Base-by-base conservation (phyloP, 805 yeast genomes). In the Kuraishia molischiana region DNA sequence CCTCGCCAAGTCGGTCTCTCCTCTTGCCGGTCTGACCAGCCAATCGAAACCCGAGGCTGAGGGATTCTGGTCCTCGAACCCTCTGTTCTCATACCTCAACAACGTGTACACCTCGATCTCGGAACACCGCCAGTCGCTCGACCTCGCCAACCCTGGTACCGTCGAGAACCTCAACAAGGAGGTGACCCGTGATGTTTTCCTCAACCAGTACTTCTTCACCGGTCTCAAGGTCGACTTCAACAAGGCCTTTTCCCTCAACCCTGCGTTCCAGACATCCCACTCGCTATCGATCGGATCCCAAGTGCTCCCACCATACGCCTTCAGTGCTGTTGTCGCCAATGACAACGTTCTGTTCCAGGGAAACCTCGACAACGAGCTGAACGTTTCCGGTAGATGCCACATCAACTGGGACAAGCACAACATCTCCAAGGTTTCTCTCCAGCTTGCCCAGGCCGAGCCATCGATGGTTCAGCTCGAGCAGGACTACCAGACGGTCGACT, bases 191-290 rank as follows among this genome's bases (percentile, higher is more conserved):
- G 97, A 90, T 57, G 97, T 90, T 24, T 86, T 92, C 58, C 72
- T 87, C 51, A 77, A 74, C 55, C 95, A 87, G 58, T 84, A 85
- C 67, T 79, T 81, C 62, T 90, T 90, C 72, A 81, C 95, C 29
- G 98, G 98, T 42, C 73, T 92, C 54, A 83, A 95, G 59, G 98
- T 97, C 41, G 98, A 92, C 62, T 74, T 92, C 52, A 84, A 85
- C 67, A 90, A 90, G 72, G 85, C 89, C 11, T 86, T 92, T 56
- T 66, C 83, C 46, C 73, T 89, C 72, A 79, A 79, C 63, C 98
- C 98, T 41, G 89, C 85, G 41, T 92, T 92, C 81, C 97, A 92
- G 72, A 84, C 94, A 41, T 82, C 95, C 45, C 98, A 92, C 60
- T 81, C 95, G 43, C 82, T 92, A 56, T 72, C 95, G 29, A 69